These are phyloP conservation scores for Pyrus hybrid DNA, from an alignment of 331 rosid species.

Conservation along the genomic window DNA sequence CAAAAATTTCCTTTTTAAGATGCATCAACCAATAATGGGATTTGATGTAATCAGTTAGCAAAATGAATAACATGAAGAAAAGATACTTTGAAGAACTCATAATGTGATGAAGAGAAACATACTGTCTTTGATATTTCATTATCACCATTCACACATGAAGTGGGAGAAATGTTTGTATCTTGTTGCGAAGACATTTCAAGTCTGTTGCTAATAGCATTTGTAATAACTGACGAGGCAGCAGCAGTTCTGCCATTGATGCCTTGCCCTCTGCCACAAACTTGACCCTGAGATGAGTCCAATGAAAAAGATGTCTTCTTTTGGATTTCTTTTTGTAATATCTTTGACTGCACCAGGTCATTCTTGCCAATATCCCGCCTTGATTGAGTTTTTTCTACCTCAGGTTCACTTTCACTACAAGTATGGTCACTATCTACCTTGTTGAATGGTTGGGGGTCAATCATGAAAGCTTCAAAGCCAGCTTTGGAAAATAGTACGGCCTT, in stretches of 20 bases:
- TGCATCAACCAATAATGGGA: not conserved
- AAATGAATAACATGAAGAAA: not conserved
- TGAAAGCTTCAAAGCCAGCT: slow-evolving; percentile 46
- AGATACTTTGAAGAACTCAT: not conserved
- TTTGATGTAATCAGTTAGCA: not conserved
- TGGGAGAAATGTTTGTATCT: slow-evolving; percentile 13
- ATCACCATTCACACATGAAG: slow-evolving; percentile 13
- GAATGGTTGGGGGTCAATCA: slow-evolving; percentile 13
- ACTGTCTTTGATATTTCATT: slow-evolving; percentile 31
- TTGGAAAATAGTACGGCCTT: slow-evolving; percentile 48
- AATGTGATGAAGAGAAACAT: slow-evolving; percentile 12
- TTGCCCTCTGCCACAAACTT: slow-evolving; percentile 12
- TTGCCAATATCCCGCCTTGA: slow-evolving; percentile 12
- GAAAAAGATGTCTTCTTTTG: slow-evolving; percentile 2
- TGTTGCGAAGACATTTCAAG: slow-evolving; percentile 10
- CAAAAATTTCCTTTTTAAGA: not conserved
- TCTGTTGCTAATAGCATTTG: not conserved
- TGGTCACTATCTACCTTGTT: slow-evolving; percentile 9
- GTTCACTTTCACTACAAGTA: slow-evolving; percentile 18
- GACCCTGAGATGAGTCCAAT: slow-evolving; percentile 30
- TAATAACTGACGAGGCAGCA: slow-evolving; percentile 10
- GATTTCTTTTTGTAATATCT: slow-evolving; percentile 16
- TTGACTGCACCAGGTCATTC: slow-evolving; percentile 22
- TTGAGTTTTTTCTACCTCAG: slow-evolving; percentile 29
- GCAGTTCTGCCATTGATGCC: slow-evolving; percentile 2